A percentile compares a stretch with the other conserved stretches of the same genome.
Conservation (phyloP, 768 basidiomycete genomes). For the Hemileccinum impolitum region DNA sequence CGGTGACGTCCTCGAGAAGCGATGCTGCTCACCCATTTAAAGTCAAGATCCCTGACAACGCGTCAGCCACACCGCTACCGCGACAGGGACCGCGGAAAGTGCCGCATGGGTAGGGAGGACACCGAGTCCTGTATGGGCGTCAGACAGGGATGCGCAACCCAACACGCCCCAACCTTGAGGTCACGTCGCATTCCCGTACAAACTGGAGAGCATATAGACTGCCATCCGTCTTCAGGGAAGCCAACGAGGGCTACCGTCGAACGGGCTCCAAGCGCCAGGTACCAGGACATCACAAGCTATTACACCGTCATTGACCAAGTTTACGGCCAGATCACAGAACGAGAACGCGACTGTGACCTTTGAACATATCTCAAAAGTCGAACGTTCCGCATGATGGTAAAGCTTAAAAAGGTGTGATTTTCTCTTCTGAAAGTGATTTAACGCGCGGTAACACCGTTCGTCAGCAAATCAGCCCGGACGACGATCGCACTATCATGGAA, state of each 20-base stretch:
- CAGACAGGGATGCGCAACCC: neutral
- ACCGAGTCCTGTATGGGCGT: constrained; percentile 9
- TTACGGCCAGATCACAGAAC: neutral
- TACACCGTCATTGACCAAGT: neutral
- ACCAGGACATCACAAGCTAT: neutral
- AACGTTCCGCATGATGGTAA: neutral
- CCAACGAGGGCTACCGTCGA: too few species aligned
- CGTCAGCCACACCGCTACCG: constrained; percentile 3
- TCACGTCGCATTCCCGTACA: neutral
- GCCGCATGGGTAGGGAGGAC: constrained; percentile 1
- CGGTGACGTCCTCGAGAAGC: constrained; percentile 15
- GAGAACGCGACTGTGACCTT: constrained; percentile 2
- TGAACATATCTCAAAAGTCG: neutral
- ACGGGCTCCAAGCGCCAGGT: constrained; percentile 6
- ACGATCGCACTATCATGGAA: neutral
- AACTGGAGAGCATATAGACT: constrained; percentile 15
- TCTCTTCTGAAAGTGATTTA: neutral
- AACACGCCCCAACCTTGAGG: constrained; percentile 19
- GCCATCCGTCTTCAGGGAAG: neutral
- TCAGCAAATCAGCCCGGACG: constrained; percentile 8
- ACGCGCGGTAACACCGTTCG: constrained; percentile 10
- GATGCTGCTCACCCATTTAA: neutral
- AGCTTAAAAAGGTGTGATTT: constrained; percentile 14
- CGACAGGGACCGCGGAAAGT: constrained; percentile 1
- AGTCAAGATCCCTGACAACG: constrained; percentile 14